Percentiles rank a stretch among this genome's conserved stretches.
Evolutionary conservation across 805 yeast species (phyloP).

Genomic region (Candida ulmi): DNA sequence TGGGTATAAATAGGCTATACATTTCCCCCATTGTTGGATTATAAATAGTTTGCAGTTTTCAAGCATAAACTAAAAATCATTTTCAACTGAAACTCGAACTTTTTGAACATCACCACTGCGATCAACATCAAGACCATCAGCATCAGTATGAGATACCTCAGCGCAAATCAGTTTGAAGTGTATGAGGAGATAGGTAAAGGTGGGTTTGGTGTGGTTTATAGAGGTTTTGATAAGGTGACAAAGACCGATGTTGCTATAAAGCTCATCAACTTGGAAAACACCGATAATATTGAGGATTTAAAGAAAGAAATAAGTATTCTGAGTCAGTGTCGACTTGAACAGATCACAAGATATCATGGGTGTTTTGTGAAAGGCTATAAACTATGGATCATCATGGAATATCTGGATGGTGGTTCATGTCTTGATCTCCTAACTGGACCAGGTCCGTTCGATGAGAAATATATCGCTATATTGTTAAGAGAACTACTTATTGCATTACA

Average conservation of each 20-base stretch:
- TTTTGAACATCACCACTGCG: too few species aligned
- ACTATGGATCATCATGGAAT: conserved; percentile 95
- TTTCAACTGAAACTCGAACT: too few species aligned
- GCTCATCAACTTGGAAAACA: conserved; percentile 84
- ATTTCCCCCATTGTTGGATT: too few species aligned
- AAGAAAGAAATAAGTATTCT: conserved; percentile 87
- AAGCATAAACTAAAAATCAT: too few species aligned
- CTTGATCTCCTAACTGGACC: conserved; percentile 73
- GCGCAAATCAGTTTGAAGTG: conserved; percentile 35
- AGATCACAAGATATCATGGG: conserved; percentile 88
- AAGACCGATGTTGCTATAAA: conserved; percentile 87
- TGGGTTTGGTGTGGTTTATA: conserved; percentile 93
- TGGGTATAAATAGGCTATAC: too few species aligned
- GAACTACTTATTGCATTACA: conserved; percentile 70
- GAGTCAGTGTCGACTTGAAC: conserved; percentile 71
- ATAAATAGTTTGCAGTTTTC: too few species aligned
- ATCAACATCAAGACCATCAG: too few species aligned
- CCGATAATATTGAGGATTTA: conserved; percentile 86
- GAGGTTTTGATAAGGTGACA: conserved; percentile 67
- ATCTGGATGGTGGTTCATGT: conserved; percentile 90
- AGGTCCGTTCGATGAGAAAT: conserved; percentile 82
- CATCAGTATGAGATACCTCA: conserved; percentile 24
- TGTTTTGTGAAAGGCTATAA: conserved; percentile 78
- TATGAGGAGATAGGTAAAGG: conserved; percentile 90
- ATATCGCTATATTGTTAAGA: conserved; percentile 71